Conservation (phyloP, 768 basidiomycete species). For the Cantharellus anzutake region DNA sequence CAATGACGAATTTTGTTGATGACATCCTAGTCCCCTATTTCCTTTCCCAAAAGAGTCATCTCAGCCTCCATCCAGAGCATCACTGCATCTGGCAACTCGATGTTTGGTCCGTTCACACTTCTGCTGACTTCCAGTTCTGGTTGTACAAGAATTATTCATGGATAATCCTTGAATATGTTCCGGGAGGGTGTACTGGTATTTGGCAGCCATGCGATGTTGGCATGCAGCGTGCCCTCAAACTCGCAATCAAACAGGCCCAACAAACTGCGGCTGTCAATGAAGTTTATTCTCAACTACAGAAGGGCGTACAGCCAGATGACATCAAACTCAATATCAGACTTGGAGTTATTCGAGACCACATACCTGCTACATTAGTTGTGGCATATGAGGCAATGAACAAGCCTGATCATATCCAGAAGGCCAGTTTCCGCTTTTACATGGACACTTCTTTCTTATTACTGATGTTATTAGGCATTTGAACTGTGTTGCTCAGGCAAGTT, state of each 20-base stretch:
- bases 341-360: constrained; percentile 12
- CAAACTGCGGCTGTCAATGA: constrained; percentile 21
- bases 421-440: constrained; percentile 5
- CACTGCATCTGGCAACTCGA: constrained; percentile 5
- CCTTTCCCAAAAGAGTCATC: background rate
- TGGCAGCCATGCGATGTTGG: constrained; percentile 18
- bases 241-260: constrained; percentile 15
- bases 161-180: constrained; percentile 18
- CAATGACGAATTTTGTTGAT: constrained; percentile 3
- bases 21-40: constrained; percentile 6
- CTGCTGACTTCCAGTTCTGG: constrained; percentile 19
- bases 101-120: constrained; percentile 21
- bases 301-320: constrained; percentile 1
- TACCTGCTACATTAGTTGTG: constrained; percentile 18
- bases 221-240: constrained; percentile 22
- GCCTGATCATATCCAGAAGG: constrained; percentile 16
- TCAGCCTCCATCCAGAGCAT: background rate
- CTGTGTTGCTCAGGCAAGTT: constrained; percentile 12
- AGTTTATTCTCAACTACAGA: constrained; percentile 11
- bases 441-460: background rate
- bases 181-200: constrained; percentile 19
- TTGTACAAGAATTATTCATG: constrained; percentile 16
- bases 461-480: constrained; percentile 14
- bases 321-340: constrained; percentile 12
- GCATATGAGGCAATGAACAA: constrained; percentile 17